Evolutionary conservation across 441 rosid genomes (phyloP), one percentile per base, ranked within the genome.

Genomic region (Arabidopsis lyrata): DNA sequence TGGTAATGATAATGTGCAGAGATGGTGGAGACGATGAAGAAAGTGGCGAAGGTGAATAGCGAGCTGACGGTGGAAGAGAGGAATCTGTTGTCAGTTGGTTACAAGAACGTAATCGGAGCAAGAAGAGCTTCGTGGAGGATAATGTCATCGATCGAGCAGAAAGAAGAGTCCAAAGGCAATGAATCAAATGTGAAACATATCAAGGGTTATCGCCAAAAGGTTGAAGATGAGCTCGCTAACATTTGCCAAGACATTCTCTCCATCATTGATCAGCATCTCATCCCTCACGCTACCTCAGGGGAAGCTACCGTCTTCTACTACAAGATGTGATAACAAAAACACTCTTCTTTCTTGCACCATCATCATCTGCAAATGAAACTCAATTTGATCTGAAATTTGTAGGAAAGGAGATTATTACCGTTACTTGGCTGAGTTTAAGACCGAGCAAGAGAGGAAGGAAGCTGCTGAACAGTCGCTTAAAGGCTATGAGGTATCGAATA

Each of bases 401-500:
- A 95, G 99, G 99, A 95, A 95, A 84, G 99, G 99, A 66, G 99
- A 95, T 72, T 95, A 95, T 69, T 90, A 72, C 74, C 93, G 99
- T 64, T 95, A 92, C 81, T 84, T 95, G 75, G 99, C 99, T 65
- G 99, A 95, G 89, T 92, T 95, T 86, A 95, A 92, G 93, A 76
- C 86, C n/a, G 99, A 93, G 65, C 89, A 90, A 68, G 97, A 90
- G 34, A 87, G 91, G 88, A 95, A 95, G 74, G 99, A 92, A 78
- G 96, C 98, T 2, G 84, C 99, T 55, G 99, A 95, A 70, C 93
- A 88, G 76, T 95, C 99, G 8, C 77, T 93, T 64, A 93, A 95
- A 83, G 96, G 95, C 77, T 95, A 95, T 48, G 98, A 93, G 96
- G 97, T 82, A 82, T 66, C 0, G 77, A 15, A 63, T 31, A 49